Percentiles rank a stretch among this genome's conserved stretches.
Evolutionary conservation across 148 eudicot genomes (phyloP).

Genomic region (Camellia sinensis): DNA sequence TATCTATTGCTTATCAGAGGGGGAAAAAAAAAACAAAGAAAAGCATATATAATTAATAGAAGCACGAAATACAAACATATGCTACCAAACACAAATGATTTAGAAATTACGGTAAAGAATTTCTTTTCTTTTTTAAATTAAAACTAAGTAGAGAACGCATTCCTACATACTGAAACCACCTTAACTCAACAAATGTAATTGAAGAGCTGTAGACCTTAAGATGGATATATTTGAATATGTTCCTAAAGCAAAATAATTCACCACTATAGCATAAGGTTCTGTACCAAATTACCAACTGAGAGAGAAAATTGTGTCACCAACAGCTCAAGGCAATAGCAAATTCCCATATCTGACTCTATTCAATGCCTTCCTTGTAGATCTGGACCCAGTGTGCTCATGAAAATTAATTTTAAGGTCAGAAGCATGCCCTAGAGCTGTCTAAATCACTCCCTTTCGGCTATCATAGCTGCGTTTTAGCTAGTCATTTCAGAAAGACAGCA

Average conservation of each 20-base stretch:
- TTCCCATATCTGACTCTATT: neutral
- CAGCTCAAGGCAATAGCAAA: neutral
- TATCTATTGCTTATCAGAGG: neutral
- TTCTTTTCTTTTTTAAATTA: neutral
- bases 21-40: too few relatives aligned
- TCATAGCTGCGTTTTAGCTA: neutral
- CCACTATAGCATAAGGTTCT: neutral
- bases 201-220: neutral
- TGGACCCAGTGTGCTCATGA: neutral
- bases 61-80: neutral
- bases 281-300: neutral
- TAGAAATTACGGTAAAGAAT: neutral
- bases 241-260: too few relatives aligned
- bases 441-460: neutral
- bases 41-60: neutral
- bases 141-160: neutral
- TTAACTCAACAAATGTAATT: neutral
- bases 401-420: neutral
- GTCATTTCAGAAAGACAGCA: neutral
- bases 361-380: neutral
- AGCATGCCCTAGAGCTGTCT: neutral
- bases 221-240: too few relatives aligned
- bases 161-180: neutral
- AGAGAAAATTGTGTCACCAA: neutral
- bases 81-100: neutral